phyloP scores from a whole-genome alignment of 352 stramenopile species.

The Vaucheria bursata region DNA sequence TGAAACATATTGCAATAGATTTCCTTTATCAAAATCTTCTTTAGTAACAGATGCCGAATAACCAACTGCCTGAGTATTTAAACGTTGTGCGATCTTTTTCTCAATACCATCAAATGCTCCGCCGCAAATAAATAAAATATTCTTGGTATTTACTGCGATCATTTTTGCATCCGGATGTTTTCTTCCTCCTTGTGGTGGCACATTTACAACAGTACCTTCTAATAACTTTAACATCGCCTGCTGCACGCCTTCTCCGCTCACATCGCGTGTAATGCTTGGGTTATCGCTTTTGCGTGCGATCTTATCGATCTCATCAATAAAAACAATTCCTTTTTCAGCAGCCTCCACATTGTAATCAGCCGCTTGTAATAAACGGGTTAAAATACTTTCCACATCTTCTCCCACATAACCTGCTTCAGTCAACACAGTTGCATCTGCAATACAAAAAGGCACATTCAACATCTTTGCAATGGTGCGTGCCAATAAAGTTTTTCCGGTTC shows the following conservation, averaged over 20 bases:
- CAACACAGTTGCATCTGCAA: conserved; percentile 88
- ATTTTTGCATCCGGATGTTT: conserved; percentile 92
- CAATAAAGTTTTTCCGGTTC: conserved; percentile 87
- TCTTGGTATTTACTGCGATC: conserved; percentile 93
- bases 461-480: conserved; percentile 86
- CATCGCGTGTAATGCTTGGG: conserved; percentile 84
- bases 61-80: conserved; percentile 80
- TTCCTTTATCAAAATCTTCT: background rate
- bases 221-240: conserved; percentile 96
- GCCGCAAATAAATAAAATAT: conserved; percentile 96
- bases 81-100: conserved; percentile 79
- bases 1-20: conserved; percentile 59
- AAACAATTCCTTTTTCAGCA: conserved; percentile 90
- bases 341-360: conserved; percentile 86
- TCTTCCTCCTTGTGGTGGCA: conserved; percentile 85
- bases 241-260: conserved; percentile 94
- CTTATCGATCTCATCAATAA: conserved; percentile 97
- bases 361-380: conserved; percentile 92
- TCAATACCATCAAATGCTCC: conserved; percentile 89
- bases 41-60: conserved; percentile 74
- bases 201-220: conserved; percentile 88
- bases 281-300: conserved; percentile 58
- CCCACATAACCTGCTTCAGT: conserved; percentile 95
- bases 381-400: conserved; percentile 91
- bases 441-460: conserved; percentile 90